Evolutionary conservation across 257 asterid genomes (phyloP).

Genomic region (Forsythia suspensa): DNA sequence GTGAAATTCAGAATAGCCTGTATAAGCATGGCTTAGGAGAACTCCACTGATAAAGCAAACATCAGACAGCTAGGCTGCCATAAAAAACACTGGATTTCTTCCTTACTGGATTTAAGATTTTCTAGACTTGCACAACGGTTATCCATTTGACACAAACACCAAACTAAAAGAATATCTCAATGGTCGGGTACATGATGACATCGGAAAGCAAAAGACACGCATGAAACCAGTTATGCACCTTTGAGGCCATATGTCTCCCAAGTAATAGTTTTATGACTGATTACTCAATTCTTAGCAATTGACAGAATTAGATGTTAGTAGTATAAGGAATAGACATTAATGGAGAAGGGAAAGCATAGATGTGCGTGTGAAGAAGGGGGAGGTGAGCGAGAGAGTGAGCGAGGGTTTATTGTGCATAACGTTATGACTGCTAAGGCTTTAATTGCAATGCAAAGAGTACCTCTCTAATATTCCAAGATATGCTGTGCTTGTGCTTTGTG

Average conservation of each 20-base stretch:
- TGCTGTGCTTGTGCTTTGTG: slow-evolving; percentile 86
- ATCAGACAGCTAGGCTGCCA: too few species aligned
- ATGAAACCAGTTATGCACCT: background rate
- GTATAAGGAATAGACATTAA: background rate
- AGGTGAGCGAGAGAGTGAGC: background rate
- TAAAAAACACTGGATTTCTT: too few species aligned
- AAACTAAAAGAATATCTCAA: background rate
- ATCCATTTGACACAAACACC: background rate
- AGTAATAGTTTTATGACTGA: too few species aligned
- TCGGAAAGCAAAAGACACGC: background rate
- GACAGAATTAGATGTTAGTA: background rate
- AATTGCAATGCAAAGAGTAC: slow-evolving; percentile 38
- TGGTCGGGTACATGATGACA: background rate
- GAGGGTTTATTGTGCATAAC: background rate
- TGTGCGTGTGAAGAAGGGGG: background rate
- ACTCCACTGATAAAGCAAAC: too few species aligned
- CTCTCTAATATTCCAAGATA: slow-evolving; percentile 93
- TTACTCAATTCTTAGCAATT: background rate
- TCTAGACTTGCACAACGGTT: too few species aligned
- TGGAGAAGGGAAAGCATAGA: background rate
- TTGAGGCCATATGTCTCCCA: background rate
- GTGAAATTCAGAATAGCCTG: too few species aligned
- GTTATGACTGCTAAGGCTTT: background rate
- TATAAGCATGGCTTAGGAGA: too few species aligned
- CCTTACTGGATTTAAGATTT: too few species aligned